Evolutionary conservation across 2,329 filamentous ascomycete genomes (phyloP).

Genomic region (Fusarium sp.): DNA sequence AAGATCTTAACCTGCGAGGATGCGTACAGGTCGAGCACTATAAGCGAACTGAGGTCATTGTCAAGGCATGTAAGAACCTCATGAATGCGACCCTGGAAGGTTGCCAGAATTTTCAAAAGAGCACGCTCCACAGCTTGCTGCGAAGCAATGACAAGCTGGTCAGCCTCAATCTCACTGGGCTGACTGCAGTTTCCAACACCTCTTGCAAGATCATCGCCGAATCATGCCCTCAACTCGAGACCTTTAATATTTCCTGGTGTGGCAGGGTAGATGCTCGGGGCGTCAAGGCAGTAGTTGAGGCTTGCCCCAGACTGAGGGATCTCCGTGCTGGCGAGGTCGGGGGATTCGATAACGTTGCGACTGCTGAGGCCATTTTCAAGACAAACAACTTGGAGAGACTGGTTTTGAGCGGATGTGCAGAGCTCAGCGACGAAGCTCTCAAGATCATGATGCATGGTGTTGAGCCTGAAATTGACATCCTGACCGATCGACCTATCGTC

Average conservation of each 20-base stretch:
- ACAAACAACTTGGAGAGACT: slow-evolving; percentile 87
- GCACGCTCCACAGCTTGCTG: slow-evolving; percentile 82
- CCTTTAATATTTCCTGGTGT: slow-evolving; percentile 94
- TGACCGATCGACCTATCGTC: slow-evolving; percentile 82
- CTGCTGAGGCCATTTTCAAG: slow-evolving; percentile 81
- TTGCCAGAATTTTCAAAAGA: slow-evolving; percentile 84
- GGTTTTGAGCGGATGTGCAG: slow-evolving; percentile 82
- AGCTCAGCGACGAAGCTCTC: slow-evolving; percentile 81
- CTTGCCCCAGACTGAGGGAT: slow-evolving; percentile 81
- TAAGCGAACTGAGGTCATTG: slow-evolving; percentile 81
- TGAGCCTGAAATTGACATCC: slow-evolving; percentile 82
- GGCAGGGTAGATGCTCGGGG: slow-evolving; percentile 84
- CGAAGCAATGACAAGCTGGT: slow-evolving; percentile 80
- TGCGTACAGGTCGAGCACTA: slow-evolving; percentile 90
- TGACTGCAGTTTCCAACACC: slow-evolving; percentile 83
- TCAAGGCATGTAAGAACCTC: slow-evolving; percentile 88
- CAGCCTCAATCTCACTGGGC: slow-evolving; percentile 88
- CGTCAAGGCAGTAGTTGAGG: slow-evolving; percentile 77
- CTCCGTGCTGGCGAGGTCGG: slow-evolving; percentile 84
- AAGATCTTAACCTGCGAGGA: slow-evolving; percentile 89
- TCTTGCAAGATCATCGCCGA: slow-evolving; percentile 88
- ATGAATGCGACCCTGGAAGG: slow-evolving; percentile 91
- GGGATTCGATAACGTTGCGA: slow-evolving; percentile 80
- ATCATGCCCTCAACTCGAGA: slow-evolving; percentile 84
- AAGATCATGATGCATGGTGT: slow-evolving; percentile 80